Conservation (phyloP, 768 basidiomycete genomes). For the Mrakia blollopis region DNA sequence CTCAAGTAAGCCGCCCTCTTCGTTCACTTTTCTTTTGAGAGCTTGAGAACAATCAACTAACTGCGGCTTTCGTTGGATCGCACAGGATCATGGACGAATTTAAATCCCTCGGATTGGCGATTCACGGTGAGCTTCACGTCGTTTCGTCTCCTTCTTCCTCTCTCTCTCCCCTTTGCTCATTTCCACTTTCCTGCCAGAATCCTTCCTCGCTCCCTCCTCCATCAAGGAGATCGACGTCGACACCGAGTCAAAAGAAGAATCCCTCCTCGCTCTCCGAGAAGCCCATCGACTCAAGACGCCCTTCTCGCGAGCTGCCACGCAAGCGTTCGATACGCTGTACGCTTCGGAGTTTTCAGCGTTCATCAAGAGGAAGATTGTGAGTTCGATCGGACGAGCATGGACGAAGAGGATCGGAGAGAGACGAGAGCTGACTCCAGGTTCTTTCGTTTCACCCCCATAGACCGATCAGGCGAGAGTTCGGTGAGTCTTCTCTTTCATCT, state of each 20-base stretch:
- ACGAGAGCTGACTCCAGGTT: not conserved
- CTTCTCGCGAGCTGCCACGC: not conserved
- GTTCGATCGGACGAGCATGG: not conserved
- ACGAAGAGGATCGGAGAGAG: too few species aligned
- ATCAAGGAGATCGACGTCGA: conserved; percentile 9
- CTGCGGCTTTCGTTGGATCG: not conserved
- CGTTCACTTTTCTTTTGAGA: too few species aligned
- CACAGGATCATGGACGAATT: conserved; percentile 1
- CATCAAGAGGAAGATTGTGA: conserved; percentile 12
- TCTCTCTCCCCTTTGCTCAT: not conserved
- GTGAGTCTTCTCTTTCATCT: too few species aligned
- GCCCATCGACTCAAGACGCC: conserved; percentile 6
- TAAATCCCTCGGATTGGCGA: conserved; percentile 1
- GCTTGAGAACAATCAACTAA: too few species aligned
- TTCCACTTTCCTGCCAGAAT: not conserved
- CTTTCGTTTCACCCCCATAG: not conserved
- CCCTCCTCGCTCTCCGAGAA: conserved; percentile 3
- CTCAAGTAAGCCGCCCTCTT: not conserved
- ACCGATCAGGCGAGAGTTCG: conserved; percentile 16
- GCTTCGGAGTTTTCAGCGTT: not conserved
- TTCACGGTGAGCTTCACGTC: not conserved
- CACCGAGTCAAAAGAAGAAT: not conserved
- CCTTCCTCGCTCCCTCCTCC: conserved; percentile 11
- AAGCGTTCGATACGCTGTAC: conserved; percentile 12
- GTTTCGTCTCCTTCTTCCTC: not conserved